Base-by-base conservation (phyloP, 2,329 filamentous ascomycete species). In the Neopestalotiopsis sp. region DNA sequence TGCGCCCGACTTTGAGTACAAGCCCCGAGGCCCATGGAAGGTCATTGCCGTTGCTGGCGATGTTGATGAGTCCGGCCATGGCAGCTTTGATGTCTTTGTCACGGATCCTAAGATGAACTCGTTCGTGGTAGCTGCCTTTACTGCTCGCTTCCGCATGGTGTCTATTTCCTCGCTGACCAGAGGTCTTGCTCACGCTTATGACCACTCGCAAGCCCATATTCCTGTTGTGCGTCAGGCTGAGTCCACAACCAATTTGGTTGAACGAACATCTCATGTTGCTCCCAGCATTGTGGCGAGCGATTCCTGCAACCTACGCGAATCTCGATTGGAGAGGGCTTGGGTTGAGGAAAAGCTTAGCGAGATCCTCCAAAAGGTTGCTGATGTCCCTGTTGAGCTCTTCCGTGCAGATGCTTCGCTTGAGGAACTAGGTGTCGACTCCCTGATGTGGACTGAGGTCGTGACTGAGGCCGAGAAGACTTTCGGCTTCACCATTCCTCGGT, bases 371-470 rank as follows among this genome's bases (percentile, higher is more conserved):
- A 69, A 70, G 34, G 67, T 74, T 12, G 70, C 70, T 1, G 73
- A 75, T n/a, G 62, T 72, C 14, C 71, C 68, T 1, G 28, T 71
- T 3, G 63, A 69, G 5, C 71, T 73, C 14, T 61, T 74, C 1
- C 9, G 42, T 4, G 62, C 58, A 0, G 57, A 59, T 1, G 57
- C 66, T 1, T 66, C 64, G 0, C 65, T 74, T 1, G 59, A 67
- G 14, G 72, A 73, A 2, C 66, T 74, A 14, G 72, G 73, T 1
- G 67, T 74, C 30, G 73, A 74, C 45, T 74, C 73, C 1, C 20
- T 74, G 12, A 63, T 70, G 38, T 61, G 58, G 1, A 73, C 71
- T 4, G 45, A 53, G 45, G 45, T 53, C 7, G 45, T 53, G 45
- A n/a, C 45, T 17, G 45, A 53, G 45, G n/a, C 45, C n/a, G 45